Evolutionary conservation across 371 early-diverging fungal species (phyloP).

Genomic region (Apophysomyces trapeziformis): DNA sequence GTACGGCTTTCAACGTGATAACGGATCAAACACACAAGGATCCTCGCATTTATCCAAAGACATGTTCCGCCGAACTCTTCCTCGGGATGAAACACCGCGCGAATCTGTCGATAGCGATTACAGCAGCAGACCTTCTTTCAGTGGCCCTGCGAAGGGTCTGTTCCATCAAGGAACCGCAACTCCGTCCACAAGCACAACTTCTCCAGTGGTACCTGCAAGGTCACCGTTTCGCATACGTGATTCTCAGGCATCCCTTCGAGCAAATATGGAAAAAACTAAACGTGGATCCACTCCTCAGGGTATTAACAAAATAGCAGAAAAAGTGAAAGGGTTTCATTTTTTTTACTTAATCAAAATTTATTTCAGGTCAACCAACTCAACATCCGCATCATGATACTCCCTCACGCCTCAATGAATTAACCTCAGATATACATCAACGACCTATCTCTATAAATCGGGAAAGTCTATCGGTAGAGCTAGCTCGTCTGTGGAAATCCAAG

Average conservation of each 20-base stretch:
- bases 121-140: conserved; percentile 9
- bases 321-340: too few species aligned
- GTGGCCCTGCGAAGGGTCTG: conserved; percentile 7
- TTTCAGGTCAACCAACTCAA: not conserved
- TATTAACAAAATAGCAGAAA: not conserved
- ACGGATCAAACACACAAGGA: not conserved
- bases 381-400: conserved; percentile 4
- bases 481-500: conserved; percentile 38
- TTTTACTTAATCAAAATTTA: not conserved
- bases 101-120: conserved; percentile 15
- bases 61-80: not conserved
- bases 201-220: conserved; percentile 43
- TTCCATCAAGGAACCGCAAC: conserved; percentile 6
- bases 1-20: conserved; percentile 12
- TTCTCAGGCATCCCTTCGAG: conserved; percentile 31
- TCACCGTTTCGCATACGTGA: conserved; percentile 45
- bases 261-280: not conserved
- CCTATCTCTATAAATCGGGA: conserved; percentile 1
- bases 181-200: conserved; percentile 14
- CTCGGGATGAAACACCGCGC: conserved; percentile 8
- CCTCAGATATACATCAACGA: conserved; percentile 3
- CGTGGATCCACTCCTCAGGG: conserved; percentile 3
- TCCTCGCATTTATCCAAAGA: not conserved
- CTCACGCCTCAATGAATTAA: not conserved
- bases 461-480: conserved; percentile 38